phyloP scores from a whole-genome alignment of 371 early-diverging fungal genomes.

The Lichtheimia hyalospora region DNA sequence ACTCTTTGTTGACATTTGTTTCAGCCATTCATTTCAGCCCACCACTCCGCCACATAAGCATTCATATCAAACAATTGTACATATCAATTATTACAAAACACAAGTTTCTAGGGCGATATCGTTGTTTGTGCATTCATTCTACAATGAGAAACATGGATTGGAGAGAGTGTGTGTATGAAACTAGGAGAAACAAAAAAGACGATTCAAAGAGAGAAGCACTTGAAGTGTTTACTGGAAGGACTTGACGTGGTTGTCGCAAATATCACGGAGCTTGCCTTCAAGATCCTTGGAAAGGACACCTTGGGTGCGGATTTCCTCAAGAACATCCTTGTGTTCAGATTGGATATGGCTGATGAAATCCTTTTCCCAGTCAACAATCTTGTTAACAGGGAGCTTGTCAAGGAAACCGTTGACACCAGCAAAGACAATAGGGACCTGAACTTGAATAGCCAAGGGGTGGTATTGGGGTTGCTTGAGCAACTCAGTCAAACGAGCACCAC shows the following conservation, averaged over 20 bases:
- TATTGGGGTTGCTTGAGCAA: conserved; percentile 94
- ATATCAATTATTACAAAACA: too few species aligned
- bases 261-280: conserved; percentile 82
- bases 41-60: too few species aligned
- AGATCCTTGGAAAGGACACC: conserved; percentile 72
- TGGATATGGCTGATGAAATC: conserved; percentile 87
- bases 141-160: too few species aligned
- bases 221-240: conserved; percentile 63
- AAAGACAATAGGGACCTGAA: conserved; percentile 92
- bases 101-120: too few species aligned
- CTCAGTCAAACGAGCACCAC: conserved; percentile 97
- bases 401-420: conserved; percentile 97
- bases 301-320: conserved; percentile 88
- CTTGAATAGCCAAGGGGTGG: conserved; percentile 87
- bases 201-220: too few species aligned
- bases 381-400: conserved; percentile 91
- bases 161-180: too few species aligned
- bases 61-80: too few species aligned
- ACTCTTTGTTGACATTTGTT: too few species aligned
- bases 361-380: conserved; percentile 88
- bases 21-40: too few species aligned
- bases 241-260: conserved; percentile 85
- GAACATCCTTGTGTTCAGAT: conserved; percentile 83
- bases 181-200: too few species aligned
- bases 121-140: too few species aligned